These are phyloP conservation scores for Chalaropsis thielavioides DNA, from an alignment of 2,329 filamentous ascomycete genomes.

Conservation along the genomic window DNA sequence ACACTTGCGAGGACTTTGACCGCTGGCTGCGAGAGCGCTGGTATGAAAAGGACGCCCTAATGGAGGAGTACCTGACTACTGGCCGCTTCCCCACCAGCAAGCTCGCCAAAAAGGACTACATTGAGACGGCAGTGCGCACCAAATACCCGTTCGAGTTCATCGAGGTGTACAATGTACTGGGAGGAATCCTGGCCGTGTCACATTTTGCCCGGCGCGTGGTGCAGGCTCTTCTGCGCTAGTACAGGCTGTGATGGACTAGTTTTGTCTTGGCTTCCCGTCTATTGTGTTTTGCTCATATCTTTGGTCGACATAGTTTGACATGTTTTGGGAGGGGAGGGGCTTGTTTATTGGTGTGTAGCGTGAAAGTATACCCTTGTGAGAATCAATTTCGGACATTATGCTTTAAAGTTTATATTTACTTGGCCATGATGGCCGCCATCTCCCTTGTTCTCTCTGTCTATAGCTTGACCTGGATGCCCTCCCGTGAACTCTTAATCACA, in stretches of 20 bases:
- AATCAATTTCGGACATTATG: not conserved
- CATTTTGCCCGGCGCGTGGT: slow-evolving; percentile 12
- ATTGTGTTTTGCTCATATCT: not conserved
- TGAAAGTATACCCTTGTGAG: slow-evolving; percentile 15
- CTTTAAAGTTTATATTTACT: not conserved
- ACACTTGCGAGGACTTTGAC: slow-evolving; percentile 61
- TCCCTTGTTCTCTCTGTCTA: not conserved
- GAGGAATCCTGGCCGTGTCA: slow-evolving; percentile 7
- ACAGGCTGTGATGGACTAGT: not conserved
- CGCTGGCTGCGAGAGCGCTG: slow-evolving; percentile 73
- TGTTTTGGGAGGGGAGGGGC: not conserved
- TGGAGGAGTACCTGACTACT: slow-evolving; percentile 67
- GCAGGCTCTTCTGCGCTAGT: slow-evolving; percentile 1
- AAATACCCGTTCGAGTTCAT: slow-evolving; percentile 17
- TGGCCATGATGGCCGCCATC: not conserved
- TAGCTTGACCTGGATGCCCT: slow-evolving; percentile 29
- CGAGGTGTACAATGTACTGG: slow-evolving; percentile 16
- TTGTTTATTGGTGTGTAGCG: not conserved
- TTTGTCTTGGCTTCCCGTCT: not conserved
- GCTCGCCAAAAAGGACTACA: slow-evolving; percentile 15
- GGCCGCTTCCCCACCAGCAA: slow-evolving; percentile 54
- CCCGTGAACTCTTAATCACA: slow-evolving; percentile 35
- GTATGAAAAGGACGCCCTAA: slow-evolving; percentile 79
- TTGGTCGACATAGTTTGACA: not conserved
- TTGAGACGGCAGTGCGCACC: slow-evolving; percentile 16